Base-by-base conservation (phyloP, 2,329 filamentous ascomycete species). In the Byssochlamys sp. region DNA sequence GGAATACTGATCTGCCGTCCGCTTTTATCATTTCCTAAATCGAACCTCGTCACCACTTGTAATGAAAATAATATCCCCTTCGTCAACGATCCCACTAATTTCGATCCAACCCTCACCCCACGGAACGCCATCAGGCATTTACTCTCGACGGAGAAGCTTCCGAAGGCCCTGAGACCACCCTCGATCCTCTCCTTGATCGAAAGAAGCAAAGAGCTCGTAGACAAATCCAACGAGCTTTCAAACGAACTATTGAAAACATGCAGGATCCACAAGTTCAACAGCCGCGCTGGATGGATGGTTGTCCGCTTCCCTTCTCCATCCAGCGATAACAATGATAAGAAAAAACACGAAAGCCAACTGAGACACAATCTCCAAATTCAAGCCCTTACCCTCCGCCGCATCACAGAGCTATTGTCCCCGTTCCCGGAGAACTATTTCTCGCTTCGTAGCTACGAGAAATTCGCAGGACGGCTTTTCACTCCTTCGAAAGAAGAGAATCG, bases 61-160 rank as follows among this genome's bases (percentile, higher is more conserved):
- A 71, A 85, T 60, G 77, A 81, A n/a, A 81, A 85, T 62, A 73
- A 78, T 0, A 75, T 95, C 9, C 74, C 76, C 0, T 97, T 90
- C 88, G 89, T 90, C 61, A 89, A 94, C 69, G 94, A 99, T 69
- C 75, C 78, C 49, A 96, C 91, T 1, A 99, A 99, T 67, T 72
- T 78, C 14, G 88, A 96, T 65, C 80, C 78, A 7, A 90, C 86
- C 0, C 74, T 95, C 58, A 96, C 94, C 0, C 74, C 80, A 51
- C 83, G 94, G 39, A 99, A 99, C 66, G 85, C 92, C 0, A 78
- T 96, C 39, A 84, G 92, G 31, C 76, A 87, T 69, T 70, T 95
- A 50, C 78, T 83, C 24, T 74, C 77, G 27, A 73, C 80, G 3
- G 73, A 85, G 58, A 67, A 71, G 2, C 75, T 97, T 3, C 92